Evolutionary conservation across 352 stramenopile genomes (phyloP), one percentile per base, ranked within the genome.

Genomic region (Lagenidium giganteum): DNA sequence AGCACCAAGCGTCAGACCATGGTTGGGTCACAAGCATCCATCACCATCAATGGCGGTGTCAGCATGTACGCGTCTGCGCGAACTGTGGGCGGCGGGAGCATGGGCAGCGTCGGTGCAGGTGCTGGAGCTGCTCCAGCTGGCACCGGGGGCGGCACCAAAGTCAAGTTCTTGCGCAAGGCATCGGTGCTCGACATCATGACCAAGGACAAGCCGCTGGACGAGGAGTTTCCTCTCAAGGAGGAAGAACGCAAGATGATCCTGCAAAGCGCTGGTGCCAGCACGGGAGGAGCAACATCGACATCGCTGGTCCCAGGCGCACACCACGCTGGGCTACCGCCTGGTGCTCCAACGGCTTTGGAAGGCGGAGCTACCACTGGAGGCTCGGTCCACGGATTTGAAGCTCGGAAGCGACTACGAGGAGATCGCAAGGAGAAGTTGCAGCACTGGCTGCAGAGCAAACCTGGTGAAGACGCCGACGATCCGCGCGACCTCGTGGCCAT

Each of bases 401-500:
- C 76, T 7, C 67, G 84, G 8, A 95, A 95, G 61, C 56, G 64
- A 1, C 57, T 93, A 32, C 77, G 86, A 1, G 72, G 60, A 0
- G 77, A 88, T 7, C 67, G 86, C 4, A 90, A 94, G 44, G 60
- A 66, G 24, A 58, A 64, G 8, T 63, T 94, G 29, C 45, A 68
- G 23, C 62, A 65, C 12, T 85, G 82, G 80, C 38, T 79, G 58
- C 51, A 18, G 17, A 75, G 58, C 51, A 95, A 96, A 43, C 90
- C 88, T 8, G 74, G 75, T 3, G 83, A 95, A 47, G 69, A 97
- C 51, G 92, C 87, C 3, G 88, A 97, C 50, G 89, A 97, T 34
- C 77, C 82, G 6, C 55, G 82, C 5, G 89, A 97, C 42, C 58
- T 97, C n/a, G 83, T 88, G 3, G 87, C 92, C 0, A 96, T 98